phyloP scores from a whole-genome alignment of 2,329 filamentous ascomycete species.

The Beauveria brongniartii region DNA sequence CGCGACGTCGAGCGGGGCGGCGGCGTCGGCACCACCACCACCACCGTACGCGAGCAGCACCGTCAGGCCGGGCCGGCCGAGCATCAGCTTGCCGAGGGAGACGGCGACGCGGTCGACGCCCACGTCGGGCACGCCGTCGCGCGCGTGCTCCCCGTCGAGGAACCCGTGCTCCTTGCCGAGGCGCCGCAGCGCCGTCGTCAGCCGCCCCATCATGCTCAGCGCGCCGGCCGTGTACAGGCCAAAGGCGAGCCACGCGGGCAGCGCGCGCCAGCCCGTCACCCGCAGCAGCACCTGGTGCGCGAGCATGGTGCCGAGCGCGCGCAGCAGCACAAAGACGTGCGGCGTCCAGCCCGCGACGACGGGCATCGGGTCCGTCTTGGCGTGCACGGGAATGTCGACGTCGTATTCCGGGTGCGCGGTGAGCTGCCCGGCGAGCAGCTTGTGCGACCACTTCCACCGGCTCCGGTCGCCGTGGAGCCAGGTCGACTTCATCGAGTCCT shows the following conservation, averaged over 20 bases:
- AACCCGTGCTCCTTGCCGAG: conserved; percentile 29
- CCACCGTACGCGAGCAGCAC: conserved; percentile 24
- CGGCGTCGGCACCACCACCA: conserved; percentile 15
- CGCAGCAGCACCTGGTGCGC: conserved; percentile 26
- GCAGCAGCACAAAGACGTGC: conserved; percentile 28
- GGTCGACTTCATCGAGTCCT: conserved; percentile 29
- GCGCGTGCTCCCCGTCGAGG: conserved; percentile 31
- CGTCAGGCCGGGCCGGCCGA: conserved; percentile 22
- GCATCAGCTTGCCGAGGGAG: conserved; percentile 23
- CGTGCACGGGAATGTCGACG: conserved; percentile 24
- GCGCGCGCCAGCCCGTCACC: conserved; percentile 19
- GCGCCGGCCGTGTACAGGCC: conserved; percentile 28
- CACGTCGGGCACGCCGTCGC: conserved; percentile 31
- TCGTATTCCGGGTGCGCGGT: conserved; percentile 19
- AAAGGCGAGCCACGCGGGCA: conserved; percentile 22
- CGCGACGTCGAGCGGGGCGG: conserved; percentile 11
- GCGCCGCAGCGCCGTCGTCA: conserved; percentile 26
- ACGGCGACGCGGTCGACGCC: conserved; percentile 22
- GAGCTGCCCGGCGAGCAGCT: conserved; percentile 20
- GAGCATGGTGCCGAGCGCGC: conserved; percentile 25
- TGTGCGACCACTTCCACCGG: conserved; percentile 21
- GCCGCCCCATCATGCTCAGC: conserved; percentile 27
- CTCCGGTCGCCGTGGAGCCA: conserved; percentile 21
- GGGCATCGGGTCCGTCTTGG: conserved; percentile 29
- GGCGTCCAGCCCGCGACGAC: conserved; percentile 24